Percentiles rank a stretch among this genome's conserved stretches.
phyloP scores from a whole-genome alignment of 2,329 filamentous ascomycete species.

The Epichloe uncinata region DNA sequence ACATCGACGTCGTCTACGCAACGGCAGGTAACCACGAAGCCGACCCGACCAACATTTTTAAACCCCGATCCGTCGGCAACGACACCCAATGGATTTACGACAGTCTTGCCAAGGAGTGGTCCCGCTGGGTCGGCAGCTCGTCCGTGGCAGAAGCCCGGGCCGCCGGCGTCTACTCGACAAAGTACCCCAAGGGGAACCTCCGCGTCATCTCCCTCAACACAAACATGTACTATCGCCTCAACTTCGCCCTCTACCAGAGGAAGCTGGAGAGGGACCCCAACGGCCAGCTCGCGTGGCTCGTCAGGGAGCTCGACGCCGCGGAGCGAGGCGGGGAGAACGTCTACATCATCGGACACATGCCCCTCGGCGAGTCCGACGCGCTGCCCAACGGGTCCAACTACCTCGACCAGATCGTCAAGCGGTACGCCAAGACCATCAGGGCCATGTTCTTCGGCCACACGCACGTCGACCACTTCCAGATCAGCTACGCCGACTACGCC shows the following conservation, averaged over 20 bases:
- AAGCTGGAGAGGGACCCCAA: conserved; percentile 34
- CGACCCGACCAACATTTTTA: conserved; percentile 38
- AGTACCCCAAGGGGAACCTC: conserved; percentile 32
- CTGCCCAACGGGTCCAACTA: conserved; percentile 38
- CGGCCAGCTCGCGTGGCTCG: conserved; percentile 38
- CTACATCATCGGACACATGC: conserved; percentile 44
- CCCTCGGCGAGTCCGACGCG: conserved; percentile 33
- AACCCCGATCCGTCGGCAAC: conserved; percentile 24
- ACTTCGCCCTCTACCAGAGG: conserved; percentile 41
- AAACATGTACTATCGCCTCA: conserved; percentile 45
- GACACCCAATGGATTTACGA: conserved; percentile 40
- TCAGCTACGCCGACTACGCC: conserved; percentile 37
- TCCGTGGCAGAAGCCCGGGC: conserved; percentile 19
- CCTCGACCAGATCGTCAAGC: conserved; percentile 37
- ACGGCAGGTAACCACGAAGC: conserved; percentile 45
- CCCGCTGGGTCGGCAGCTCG: conserved; percentile 29
- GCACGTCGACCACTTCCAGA: conserved; percentile 40
- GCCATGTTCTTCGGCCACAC: conserved; percentile 45
- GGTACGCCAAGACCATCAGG: conserved; percentile 39
- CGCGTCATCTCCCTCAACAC: conserved; percentile 47
- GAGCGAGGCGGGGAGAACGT: conserved; percentile 37
- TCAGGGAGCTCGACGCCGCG: conserved; percentile 36
- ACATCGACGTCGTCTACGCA: conserved; percentile 33
- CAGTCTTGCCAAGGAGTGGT: conserved; percentile 32
- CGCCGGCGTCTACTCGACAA: conserved; percentile 37